Conservation (phyloP, 371 early-diverging fungal genomes). For the Mortierella sp. region DNA sequence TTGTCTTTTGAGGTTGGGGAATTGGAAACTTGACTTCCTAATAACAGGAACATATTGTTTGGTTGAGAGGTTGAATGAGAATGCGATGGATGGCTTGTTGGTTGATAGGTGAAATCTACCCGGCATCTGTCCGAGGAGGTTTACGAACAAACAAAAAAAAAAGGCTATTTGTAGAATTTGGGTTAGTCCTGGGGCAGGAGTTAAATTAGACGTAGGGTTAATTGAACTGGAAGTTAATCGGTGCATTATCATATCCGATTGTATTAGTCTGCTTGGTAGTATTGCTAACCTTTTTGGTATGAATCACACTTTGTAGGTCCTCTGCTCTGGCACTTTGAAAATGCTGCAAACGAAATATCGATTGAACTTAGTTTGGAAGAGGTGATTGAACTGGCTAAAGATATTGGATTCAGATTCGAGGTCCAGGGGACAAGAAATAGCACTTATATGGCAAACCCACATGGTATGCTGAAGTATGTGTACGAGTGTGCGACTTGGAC, state of each 20-base stretch:
- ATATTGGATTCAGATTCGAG: slow-evolving; percentile 83
- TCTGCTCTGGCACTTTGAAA: slow-evolving; percentile 94
- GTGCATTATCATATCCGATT: too few species aligned
- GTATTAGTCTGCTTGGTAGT: too few species aligned
- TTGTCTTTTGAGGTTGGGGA: too few species aligned
- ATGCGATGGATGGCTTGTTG: too few species aligned
- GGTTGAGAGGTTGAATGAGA: too few species aligned
- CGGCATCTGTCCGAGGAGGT: too few species aligned
- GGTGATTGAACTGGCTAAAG: slow-evolving; percentile 72
- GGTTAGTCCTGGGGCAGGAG: slow-evolving; percentile 29
- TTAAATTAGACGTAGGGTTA: not conserved
- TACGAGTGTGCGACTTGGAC: slow-evolving; percentile 80
- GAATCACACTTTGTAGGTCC: slow-evolving; percentile 71
- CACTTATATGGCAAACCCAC: slow-evolving; percentile 81
- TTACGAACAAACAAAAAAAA: too few species aligned
- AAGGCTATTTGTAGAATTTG: slow-evolving; percentile 33
- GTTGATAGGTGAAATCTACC: too few species aligned
- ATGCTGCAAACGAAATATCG: slow-evolving; percentile 78
- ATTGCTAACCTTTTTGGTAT: not conserved
- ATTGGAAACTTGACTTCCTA: too few species aligned
- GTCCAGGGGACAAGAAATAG: slow-evolving; percentile 68
- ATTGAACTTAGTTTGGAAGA: slow-evolving; percentile 92
- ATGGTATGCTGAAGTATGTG: slow-evolving; percentile 87
- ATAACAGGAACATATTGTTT: too few species aligned
- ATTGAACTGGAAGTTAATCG: too few species aligned